Conservation (phyloP, 495 filamentous ascomycete genomes). For the Daldinia decipiens region DNA sequence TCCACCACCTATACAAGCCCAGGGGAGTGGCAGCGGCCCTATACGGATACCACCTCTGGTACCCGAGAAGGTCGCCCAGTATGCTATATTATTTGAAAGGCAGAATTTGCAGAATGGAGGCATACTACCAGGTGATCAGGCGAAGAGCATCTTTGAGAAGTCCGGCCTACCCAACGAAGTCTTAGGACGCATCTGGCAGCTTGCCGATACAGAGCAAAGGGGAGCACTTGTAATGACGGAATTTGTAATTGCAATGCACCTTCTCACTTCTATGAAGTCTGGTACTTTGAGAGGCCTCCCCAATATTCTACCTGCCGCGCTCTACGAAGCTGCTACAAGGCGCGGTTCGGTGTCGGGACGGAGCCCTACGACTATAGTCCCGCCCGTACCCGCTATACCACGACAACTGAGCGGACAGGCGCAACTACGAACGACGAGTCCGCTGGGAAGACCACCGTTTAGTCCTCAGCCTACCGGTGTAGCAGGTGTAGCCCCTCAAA, state of each 20-base stretch:
- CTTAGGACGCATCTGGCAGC: constrained; percentile 91
- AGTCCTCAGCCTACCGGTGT: constrained; percentile 48
- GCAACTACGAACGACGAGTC: constrained; percentile 72
- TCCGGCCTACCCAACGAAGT: constrained; percentile 89
- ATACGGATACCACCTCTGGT: constrained; percentile 91
- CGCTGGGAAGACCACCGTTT: constrained; percentile 70
- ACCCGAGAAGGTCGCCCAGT: constrained; percentile 88
- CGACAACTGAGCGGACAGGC: constrained; percentile 59
- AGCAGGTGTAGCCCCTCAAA: constrained; percentile 58
- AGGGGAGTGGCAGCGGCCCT: constrained; percentile 71
- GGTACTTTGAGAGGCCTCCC: constrained; percentile 83
- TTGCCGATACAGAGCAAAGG: constrained; percentile 91
- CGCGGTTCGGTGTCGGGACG: constrained; percentile 58
- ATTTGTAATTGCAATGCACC: constrained; percentile 98
- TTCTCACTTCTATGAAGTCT: constrained; percentile 88
- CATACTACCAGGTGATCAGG: constrained; percentile 86
- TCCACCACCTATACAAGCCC: constrained; percentile 69
- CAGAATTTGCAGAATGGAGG: constrained; percentile 78
- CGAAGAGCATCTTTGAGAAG: constrained; percentile 94
- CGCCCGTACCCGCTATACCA: constrained; percentile 55
- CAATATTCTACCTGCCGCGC: constrained; percentile 79
- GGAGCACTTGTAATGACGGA: constrained; percentile 89
- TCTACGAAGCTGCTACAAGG: constrained; percentile 92
- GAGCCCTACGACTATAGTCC: constrained; percentile 50
- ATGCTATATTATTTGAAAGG: constrained; percentile 85